These are phyloP conservation scores for Beauveria rudraprayagi DNA, from an alignment of 2,329 filamentous ascomycete genomes.

Conservation along the genomic window DNA sequence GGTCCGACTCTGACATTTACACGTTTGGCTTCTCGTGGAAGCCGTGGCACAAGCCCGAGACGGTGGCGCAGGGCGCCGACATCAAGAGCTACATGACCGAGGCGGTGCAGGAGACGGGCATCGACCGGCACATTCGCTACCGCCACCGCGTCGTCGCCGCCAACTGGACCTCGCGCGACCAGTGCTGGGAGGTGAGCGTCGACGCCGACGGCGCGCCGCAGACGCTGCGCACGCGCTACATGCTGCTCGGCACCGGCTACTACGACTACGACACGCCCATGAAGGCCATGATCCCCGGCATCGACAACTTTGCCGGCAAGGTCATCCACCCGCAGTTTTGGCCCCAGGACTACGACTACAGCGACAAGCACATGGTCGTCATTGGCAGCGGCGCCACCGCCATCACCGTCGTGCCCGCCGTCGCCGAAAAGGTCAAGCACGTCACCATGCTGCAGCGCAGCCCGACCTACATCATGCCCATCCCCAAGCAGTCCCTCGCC, in stretches of 20 bases:
- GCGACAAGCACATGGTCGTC: constrained; percentile 54
- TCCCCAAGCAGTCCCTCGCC: constrained; percentile 33
- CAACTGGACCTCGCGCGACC: constrained; percentile 46
- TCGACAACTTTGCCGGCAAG: constrained; percentile 28
- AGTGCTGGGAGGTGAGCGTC: constrained; percentile 43
- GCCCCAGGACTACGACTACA: constrained; percentile 59
- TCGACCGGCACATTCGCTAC: constrained; percentile 48
- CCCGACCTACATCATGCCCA: constrained; percentile 50
- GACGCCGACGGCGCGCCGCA: constrained; percentile 19
- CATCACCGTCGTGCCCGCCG: constrained; percentile 54
- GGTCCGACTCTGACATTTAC: constrained; percentile 53
- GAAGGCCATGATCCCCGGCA: constrained; percentile 37
- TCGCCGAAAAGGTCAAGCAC: constrained; percentile 47
- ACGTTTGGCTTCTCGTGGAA: constrained; percentile 62
- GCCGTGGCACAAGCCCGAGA: constrained; percentile 51
- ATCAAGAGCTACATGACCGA: constrained; percentile 48
- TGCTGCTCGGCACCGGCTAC: constrained; percentile 54
- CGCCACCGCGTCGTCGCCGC: constrained; percentile 39
- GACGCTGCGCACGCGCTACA: constrained; percentile 36
- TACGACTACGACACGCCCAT: constrained; percentile 59
- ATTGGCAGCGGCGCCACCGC: constrained; percentile 63
- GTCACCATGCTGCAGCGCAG: constrained; percentile 66
- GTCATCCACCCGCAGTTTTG: constrained; percentile 69
- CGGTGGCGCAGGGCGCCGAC: constrained; percentile 42
- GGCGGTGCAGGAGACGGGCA: constrained; percentile 40